Conservation (phyloP, 768 basidiomycete genomes). For the Mycena alexandri region DNA sequence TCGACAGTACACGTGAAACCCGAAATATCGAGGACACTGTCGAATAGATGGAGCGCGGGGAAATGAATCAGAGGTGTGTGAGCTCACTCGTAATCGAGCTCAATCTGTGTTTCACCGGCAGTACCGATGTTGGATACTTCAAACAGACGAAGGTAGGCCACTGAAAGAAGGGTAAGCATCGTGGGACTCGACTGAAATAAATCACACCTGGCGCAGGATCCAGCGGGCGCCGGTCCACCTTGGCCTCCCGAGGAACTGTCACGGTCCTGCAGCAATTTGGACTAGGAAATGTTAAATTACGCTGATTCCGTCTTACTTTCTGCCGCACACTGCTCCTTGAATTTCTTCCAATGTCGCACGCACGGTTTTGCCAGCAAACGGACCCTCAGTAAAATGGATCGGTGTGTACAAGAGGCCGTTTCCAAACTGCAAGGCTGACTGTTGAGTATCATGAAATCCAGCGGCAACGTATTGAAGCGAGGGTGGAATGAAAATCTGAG, state of each 20-base stretch:
- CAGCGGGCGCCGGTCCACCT: slow-evolving; percentile 72
- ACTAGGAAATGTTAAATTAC: background rate
- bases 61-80: background rate
- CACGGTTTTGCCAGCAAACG: slow-evolving; percentile 69
- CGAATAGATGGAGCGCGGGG: slow-evolving; percentile 25
- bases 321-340: slow-evolving; percentile 73
- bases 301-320: too few relatives aligned
- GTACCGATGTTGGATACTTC: slow-evolving; percentile 57
- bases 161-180: slow-evolving; percentile 36
- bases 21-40: slow-evolving; percentile 68
- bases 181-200: background rate
- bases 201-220: slow-evolving; percentile 67
- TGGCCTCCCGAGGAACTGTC: slow-evolving; percentile 59
- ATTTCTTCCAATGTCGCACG: slow-evolving; percentile 68
- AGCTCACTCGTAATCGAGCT: slow-evolving; percentile 64
- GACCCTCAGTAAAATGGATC: slow-evolving; percentile 69
- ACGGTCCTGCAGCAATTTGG: background rate
- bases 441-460: too few relatives aligned
- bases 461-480: too few relatives aligned
- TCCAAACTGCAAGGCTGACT: background rate
- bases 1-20: slow-evolving; percentile 85
- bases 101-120: slow-evolving; percentile 53
- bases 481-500: too few relatives aligned
- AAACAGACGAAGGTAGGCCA: slow-evolving; percentile 65
- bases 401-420: slow-evolving; percentile 57